Conservation (phyloP, 352 stramenopile genomes). For the Phytopythium delawarense region DNA sequence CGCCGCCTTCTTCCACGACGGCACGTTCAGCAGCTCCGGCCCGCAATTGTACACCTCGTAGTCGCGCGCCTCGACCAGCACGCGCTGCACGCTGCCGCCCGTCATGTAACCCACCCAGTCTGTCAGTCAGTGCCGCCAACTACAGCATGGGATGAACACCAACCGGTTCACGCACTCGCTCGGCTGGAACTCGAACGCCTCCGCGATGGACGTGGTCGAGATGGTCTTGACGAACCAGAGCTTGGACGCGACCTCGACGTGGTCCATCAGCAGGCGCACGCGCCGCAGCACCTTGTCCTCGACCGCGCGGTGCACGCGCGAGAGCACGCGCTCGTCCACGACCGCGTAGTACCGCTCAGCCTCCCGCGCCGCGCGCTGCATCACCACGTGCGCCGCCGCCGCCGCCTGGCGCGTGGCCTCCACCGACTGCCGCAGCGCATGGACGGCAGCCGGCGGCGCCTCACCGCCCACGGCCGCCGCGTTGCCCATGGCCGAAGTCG, state of each 20-base stretch:
- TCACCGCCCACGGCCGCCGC: constrained; percentile 28
- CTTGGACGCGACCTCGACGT: constrained; percentile 57
- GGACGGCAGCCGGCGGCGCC: constrained; percentile 20
- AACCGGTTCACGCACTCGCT: constrained; percentile 31
- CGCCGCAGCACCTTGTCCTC: constrained; percentile 46
- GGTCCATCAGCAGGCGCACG: constrained; percentile 33
- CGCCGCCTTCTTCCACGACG: constrained; percentile 28
- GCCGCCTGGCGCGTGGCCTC: constrained; percentile 23
- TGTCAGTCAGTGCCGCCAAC: background rate
- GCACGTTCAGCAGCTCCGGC: constrained; percentile 39
- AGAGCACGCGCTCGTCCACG: constrained; percentile 53
- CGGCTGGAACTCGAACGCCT: constrained; percentile 43
- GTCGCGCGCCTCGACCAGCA: constrained; percentile 50
- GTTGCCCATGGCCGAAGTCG: constrained; percentile 32
- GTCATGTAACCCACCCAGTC: background rate
- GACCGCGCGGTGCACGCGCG: constrained; percentile 37
- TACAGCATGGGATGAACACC: background rate
- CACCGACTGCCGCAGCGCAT: constrained; percentile 18
- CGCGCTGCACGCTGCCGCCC: constrained; percentile 29
- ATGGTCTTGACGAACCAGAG: constrained; percentile 60
- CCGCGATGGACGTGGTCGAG: constrained; percentile 47
- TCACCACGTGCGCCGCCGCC: constrained; percentile 26
- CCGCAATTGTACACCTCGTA: constrained; percentile 54
- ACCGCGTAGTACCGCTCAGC: constrained; percentile 41
- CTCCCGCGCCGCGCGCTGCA: constrained; percentile 28